Evolutionary conservation across 495 filamentous ascomycete genomes (phyloP).

Genomic region (Durotheca rogersii): DNA sequence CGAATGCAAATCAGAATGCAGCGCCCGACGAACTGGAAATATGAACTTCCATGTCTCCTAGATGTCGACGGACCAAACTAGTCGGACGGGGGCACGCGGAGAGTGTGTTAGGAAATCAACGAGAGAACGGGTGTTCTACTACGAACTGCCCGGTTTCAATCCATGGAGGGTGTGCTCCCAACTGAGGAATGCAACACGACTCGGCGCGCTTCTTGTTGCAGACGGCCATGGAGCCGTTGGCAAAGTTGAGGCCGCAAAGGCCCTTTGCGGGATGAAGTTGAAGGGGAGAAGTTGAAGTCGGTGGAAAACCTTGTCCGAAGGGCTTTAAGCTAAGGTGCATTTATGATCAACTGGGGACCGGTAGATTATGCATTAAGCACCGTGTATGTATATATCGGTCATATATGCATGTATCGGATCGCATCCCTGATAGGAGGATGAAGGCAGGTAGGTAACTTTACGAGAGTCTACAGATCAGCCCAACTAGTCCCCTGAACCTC

Average conservation of each 20-base stretch:
- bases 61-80: background rate
- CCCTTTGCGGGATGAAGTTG: constrained; percentile 17
- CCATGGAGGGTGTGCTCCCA: background rate
- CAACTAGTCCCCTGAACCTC: no score
- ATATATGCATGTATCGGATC: no score
- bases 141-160: constrained; percentile 21
- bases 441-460: no score
- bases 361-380: no score
- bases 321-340: constrained; percentile 10
- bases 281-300: constrained; percentile 16
- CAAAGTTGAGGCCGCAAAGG: background rate
- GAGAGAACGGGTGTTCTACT: constrained; percentile 25
- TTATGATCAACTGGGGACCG: no score
- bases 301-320: constrained; percentile 19
- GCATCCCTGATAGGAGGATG: no score
- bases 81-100: background rate
- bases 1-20: constrained; percentile 5
- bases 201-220: background rate
- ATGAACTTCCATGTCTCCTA: background rate
- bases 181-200: background rate
- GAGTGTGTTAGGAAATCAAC: constrained; percentile 11
- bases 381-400: no score
- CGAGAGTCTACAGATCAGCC: no score
- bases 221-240: background rate
- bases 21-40: constrained; percentile 3